phyloP scores from a whole-genome alignment of 2,329 filamentous ascomycete species.

The Fusarium anthophilum region DNA sequence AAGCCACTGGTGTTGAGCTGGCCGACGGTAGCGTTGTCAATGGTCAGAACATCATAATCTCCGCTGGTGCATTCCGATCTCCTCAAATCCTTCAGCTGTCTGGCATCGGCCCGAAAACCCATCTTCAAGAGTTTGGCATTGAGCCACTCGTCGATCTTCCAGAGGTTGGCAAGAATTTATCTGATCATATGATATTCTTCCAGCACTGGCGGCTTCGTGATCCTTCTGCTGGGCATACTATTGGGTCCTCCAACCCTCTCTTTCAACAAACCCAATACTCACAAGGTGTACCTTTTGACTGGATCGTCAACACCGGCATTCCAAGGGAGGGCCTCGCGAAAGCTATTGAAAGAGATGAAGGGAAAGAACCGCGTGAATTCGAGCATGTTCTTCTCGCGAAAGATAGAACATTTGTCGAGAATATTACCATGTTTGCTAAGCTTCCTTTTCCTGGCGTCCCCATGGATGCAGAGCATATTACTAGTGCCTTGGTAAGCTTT shows the following conservation, averaged over 20 bases:
- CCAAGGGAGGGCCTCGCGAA: constrained; percentile 41
- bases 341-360: constrained; percentile 49
- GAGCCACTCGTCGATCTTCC: constrained; percentile 49
- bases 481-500: constrained; percentile 33
- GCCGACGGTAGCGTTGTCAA: constrained; percentile 38
- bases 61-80: constrained; percentile 58
- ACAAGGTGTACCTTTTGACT: constrained; percentile 50
- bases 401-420: constrained; percentile 36
- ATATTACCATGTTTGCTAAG: constrained; percentile 38
- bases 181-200: constrained; percentile 42
- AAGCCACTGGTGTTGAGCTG: constrained; percentile 43
- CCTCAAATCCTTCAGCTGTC: constrained; percentile 59
- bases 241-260: constrained; percentile 48
- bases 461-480: constrained; percentile 37
- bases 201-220: constrained; percentile 47
- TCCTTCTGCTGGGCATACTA: constrained; percentile 45
- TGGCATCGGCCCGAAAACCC: constrained; percentile 54
- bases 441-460: constrained; percentile 35
- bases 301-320: constrained; percentile 45
- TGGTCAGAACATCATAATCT: constrained; percentile 54
- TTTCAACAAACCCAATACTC: constrained; percentile 50
- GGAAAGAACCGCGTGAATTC: constrained; percentile 41
- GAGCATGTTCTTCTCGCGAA: constrained; percentile 46
- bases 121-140: constrained; percentile 54
- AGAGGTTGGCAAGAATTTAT: constrained; percentile 59